These are phyloP conservation scores for Haberlea rhodopensis DNA, from an alignment of 257 asterid species.

Conservation along the genomic window DNA sequence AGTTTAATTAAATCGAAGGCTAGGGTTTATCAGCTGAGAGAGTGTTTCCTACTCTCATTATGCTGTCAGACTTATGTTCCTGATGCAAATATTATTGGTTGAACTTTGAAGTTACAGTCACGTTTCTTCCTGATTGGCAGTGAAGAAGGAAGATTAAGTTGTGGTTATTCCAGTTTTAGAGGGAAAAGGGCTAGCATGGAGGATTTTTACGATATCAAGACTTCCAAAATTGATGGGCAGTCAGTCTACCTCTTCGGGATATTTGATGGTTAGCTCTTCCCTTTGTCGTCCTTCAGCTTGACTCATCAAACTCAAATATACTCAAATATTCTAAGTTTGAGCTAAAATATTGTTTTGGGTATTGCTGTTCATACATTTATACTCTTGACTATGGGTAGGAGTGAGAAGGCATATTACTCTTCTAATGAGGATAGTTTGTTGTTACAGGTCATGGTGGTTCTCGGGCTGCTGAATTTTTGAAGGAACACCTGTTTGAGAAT, in stretches of 20 bases:
- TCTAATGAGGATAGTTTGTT: conserved; percentile 30
- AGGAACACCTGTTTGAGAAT: conserved; percentile 86
- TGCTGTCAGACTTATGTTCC: background rate
- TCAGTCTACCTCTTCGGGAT: conserved; percentile 86
- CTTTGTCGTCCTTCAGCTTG: conserved; percentile 16
- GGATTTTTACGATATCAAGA: conserved; percentile 88
- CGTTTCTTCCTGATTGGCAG: conserved; percentile 52
- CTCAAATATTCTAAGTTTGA: background rate
- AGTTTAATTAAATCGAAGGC: background rate
- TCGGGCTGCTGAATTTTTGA: conserved; percentile 96
- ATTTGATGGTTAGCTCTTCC: conserved; percentile 79
- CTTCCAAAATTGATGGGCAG: conserved; percentile 65
- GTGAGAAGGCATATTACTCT: conserved; percentile 19
- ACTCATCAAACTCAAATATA: background rate
- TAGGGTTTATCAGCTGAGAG: background rate
- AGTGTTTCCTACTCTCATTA: background rate
- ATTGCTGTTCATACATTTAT: conserved; percentile 12
- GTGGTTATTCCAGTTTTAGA: conserved; percentile 94
- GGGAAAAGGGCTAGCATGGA: conserved; percentile 98
- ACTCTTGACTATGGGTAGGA: conserved; percentile 10
- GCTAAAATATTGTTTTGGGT: conserved; percentile 3
- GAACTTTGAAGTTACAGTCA: conserved; percentile 17
- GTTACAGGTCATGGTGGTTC: conserved; percentile 96
- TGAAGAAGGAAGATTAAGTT: conserved; percentile 76
- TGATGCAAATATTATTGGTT: conserved; percentile 2